A percentile compares a stretch with the other conserved stretches of the same genome.
These are phyloP conservation scores for Talaromyces pinophilus DNA, from an alignment of 2,329 filamentous ascomycete genomes.

Conservation along the genomic window DNA sequence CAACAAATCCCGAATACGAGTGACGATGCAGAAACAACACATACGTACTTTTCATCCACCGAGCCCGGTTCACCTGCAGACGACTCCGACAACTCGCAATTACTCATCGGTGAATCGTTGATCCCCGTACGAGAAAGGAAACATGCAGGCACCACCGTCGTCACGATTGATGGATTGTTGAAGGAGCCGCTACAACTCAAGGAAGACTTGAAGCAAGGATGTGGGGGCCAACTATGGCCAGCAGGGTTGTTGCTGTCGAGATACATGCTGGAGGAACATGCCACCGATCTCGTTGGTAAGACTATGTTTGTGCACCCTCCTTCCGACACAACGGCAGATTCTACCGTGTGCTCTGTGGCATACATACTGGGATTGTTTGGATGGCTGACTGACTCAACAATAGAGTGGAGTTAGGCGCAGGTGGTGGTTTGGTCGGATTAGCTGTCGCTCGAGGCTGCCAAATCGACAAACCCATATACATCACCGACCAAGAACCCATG, in stretches of 20 bases:
- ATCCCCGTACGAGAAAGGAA: conserved; percentile 57
- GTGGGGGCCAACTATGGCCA: conserved; percentile 92
- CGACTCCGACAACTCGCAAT: conserved; percentile 32
- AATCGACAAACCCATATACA: conserved; percentile 61
- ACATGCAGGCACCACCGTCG: conserved; percentile 51
- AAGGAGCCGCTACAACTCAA: conserved; percentile 70
- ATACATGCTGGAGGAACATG: conserved; percentile 78
- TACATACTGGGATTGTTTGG: background rate
- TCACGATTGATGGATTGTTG: conserved; percentile 74
- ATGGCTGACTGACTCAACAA: conserved; percentile 23
- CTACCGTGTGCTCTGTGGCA: background rate
- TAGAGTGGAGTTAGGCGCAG: conserved; percentile 88
- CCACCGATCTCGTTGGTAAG: conserved; percentile 62
- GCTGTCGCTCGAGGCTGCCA: conserved; percentile 60
- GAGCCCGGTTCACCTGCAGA: conserved; percentile 4
- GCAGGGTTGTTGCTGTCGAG: conserved; percentile 85
- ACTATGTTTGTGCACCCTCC: conserved; percentile 65
- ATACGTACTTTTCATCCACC: conserved; percentile 2
- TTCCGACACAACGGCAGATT: background rate
- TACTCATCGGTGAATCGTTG: conserved; percentile 56
- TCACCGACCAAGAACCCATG: conserved; percentile 91
- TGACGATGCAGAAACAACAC: conserved; percentile 4
- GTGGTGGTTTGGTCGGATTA: conserved; percentile 79
- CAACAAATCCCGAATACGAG: conserved; percentile 3
- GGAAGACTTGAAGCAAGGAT: conserved; percentile 83